These are phyloP conservation scores for Lentinula raphanica DNA, from an alignment of 768 basidiomycete species.

Conservation along the genomic window DNA sequence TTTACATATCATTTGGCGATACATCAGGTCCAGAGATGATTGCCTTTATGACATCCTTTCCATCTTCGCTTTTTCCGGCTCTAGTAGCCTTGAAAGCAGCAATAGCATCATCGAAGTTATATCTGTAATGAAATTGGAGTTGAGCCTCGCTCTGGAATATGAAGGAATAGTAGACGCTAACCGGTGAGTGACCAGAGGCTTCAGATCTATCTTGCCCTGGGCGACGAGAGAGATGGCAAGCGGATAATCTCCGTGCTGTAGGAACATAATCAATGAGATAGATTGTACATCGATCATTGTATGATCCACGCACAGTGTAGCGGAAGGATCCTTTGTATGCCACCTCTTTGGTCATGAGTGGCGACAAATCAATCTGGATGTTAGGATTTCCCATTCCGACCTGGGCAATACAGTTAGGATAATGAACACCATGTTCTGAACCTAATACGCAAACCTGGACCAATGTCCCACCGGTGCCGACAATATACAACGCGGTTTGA, in stretches of 20 bases:
- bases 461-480: conserved; percentile 69
- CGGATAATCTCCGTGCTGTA: conserved; percentile 77
- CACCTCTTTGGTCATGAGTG: conserved; percentile 73
- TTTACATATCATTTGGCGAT: conserved; percentile 33
- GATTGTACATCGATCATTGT: no score
- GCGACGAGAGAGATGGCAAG: conserved; percentile 81
- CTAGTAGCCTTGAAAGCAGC: conserved; percentile 80
- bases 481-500: conserved; percentile 76
- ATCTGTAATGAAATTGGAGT: conserved; percentile 35
- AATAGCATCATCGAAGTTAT: conserved; percentile 69
- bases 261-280: not conserved
- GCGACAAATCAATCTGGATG: conserved; percentile 65
- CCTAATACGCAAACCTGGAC: conserved; percentile 49
- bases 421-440: not conserved
- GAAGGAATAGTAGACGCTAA: no score
- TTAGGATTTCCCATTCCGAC: conserved; percentile 86
- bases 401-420: conserved; percentile 27
- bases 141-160: not conserved
- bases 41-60: conserved; percentile 83
- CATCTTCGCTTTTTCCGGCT: conserved; percentile 77
- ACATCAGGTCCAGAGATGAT: conserved; percentile 82
- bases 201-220: conserved; percentile 78
- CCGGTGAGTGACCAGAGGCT: conserved; percentile 86
- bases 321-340: conserved; percentile 89
- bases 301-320: conserved; percentile 50